Conservation (phyloP, 2,329 filamentous ascomycete species). For the Chaetomium sp. region DNA sequence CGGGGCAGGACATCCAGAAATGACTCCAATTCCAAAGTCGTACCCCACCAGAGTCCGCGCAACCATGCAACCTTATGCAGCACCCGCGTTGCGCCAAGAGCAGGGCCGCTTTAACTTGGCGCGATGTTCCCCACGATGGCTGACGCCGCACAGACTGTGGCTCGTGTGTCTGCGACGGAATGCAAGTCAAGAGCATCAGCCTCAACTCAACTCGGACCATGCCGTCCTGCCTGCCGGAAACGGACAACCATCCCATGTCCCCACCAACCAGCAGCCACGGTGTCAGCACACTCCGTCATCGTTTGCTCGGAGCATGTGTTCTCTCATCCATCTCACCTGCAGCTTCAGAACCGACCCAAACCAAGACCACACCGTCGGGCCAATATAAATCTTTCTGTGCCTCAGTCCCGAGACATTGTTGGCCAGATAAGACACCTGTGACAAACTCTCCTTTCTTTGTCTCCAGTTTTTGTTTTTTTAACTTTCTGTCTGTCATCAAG, state of each 20-base stretch:
- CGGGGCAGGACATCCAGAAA: conserved; percentile 29
- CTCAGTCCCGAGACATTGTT: conserved; percentile 21
- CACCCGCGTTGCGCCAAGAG: conserved; percentile 1
- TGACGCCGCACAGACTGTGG: too few species aligned
- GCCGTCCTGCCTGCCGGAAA: conserved; percentile 14
- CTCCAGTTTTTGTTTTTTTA: background rate
- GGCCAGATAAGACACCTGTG: background rate
- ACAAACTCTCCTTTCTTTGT: background rate
- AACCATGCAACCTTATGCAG: conserved; percentile 5
- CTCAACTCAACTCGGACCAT: background rate
- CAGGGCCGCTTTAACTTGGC: background rate
- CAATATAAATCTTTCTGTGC: conserved; percentile 1
- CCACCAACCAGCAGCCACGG: conserved; percentile 26
- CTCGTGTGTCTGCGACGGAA: too few species aligned
- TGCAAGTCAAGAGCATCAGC: too few species aligned
- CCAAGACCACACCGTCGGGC: conserved; percentile 4
- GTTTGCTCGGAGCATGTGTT: conserved; percentile 17
- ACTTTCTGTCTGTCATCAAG: background rate
- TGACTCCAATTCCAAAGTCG: conserved; percentile 33
- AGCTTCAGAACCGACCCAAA: conserved; percentile 16
- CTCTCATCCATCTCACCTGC: background rate
- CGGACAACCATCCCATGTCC: background rate
- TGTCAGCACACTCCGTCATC: conserved; percentile 29
- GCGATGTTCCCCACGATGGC: background rate
- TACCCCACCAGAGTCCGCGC: conserved; percentile 33